Conservation (phyloP, 2,329 filamentous ascomycete genomes). For the Daldinia sp. region DNA sequence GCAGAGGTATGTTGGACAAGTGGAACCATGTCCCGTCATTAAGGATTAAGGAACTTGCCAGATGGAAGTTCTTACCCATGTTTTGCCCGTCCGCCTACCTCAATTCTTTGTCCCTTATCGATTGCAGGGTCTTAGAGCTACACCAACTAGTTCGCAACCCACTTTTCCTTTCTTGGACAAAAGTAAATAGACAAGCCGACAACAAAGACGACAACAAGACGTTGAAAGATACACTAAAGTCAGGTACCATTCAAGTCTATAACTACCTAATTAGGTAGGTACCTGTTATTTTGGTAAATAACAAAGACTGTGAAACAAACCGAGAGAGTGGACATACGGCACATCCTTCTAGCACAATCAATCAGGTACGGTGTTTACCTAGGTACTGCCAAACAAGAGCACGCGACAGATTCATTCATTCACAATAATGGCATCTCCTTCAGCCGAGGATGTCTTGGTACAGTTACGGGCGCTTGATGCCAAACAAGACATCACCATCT, state of each 20-base stretch:
- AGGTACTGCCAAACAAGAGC: not conserved
- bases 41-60: not conserved
- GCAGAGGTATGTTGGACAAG: not conserved
- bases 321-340: too few relatives aligned
- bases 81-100: not conserved
- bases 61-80: too few relatives aligned
- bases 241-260: too few relatives aligned
- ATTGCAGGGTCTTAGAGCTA: not conserved
- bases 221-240: not conserved
- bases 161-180: constrained; percentile 44
- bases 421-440: constrained; percentile 40
- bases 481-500: constrained; percentile 72
- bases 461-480: constrained; percentile 63
- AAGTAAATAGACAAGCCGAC: constrained; percentile 51
- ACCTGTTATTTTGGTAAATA: too few relatives aligned
- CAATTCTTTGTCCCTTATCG: not conserved
- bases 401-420: not conserved
- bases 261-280: too few relatives aligned
- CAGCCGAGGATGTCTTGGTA: constrained; percentile 54
- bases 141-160: not conserved
- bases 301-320: too few relatives aligned
- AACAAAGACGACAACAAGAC: not conserved
- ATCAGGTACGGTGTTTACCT: too few relatives aligned
- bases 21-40: not conserved
- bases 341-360: too few relatives aligned